These are phyloP conservation scores for Pichia sp. DNA, from an alignment of 1,139 yeast species.

Conservation along the genomic window DNA sequence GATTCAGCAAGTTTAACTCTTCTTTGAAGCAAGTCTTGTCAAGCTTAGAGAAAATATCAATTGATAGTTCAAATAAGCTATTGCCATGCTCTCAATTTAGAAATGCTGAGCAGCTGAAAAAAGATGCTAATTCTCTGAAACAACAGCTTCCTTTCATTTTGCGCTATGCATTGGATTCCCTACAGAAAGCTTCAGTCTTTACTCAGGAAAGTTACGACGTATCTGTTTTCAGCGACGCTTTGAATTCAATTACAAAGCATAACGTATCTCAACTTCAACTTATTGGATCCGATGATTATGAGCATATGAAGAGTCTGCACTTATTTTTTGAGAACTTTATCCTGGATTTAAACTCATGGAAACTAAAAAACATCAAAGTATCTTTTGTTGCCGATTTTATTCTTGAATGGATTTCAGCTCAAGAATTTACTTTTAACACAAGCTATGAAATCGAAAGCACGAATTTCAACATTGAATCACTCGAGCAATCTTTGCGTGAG, in stretches of 20 bases:
- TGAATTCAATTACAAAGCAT: constrained; percentile 4
- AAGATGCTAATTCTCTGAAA: constrained; percentile 5
- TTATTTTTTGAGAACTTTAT: constrained; percentile 24
- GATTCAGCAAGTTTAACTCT: constrained; percentile 13
- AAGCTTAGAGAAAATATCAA: constrained; percentile 15
- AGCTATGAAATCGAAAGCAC: constrained; percentile 29
- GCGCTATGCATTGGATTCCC: constrained; percentile 42
- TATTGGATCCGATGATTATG: constrained; percentile 15
- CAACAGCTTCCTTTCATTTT: constrained; percentile 48
- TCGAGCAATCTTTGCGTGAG: constrained; percentile 48
- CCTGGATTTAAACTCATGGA: constrained; percentile 33
- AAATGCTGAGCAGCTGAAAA: not conserved
- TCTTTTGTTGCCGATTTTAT: constrained; percentile 48
- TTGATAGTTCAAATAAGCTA: constrained; percentile 1
- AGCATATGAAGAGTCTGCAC: constrained; percentile 10
- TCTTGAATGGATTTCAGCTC: constrained; percentile 36
- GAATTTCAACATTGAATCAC: constrained; percentile 33
- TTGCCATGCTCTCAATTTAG: not conserved
- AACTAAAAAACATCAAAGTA: constrained; percentile 27
- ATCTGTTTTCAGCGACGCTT: constrained; percentile 19
- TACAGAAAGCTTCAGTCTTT: constrained; percentile 28
- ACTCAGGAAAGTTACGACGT: constrained; percentile 8
- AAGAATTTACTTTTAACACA: constrained; percentile 26
- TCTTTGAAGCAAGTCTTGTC: constrained; percentile 2
- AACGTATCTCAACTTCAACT: constrained; percentile 4